A percentile compares a stretch with the other conserved stretches of the same genome.
These are phyloP conservation scores for Tolypocladium tropicale DNA, from an alignment of 2,329 filamentous ascomycete species.

Conservation along the genomic window DNA sequence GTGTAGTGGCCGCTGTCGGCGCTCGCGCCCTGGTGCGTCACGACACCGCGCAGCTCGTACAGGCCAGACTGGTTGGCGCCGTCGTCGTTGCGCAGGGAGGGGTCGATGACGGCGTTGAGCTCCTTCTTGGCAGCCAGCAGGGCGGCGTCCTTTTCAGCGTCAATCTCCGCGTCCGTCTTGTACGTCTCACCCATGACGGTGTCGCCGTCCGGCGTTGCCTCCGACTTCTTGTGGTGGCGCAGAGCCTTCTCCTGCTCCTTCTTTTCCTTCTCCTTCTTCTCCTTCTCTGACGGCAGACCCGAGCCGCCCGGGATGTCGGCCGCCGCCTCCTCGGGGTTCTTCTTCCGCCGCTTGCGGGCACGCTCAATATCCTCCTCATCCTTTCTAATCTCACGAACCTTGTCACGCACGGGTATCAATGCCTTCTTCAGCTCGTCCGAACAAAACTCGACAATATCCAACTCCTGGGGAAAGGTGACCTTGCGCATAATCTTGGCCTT, in stretches of 20 bases:
- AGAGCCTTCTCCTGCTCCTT: slow-evolving; percentile 35
- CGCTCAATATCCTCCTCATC: slow-evolving; percentile 91
- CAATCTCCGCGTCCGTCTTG: slow-evolving; percentile 91
- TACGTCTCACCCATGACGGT: slow-evolving; percentile 66
- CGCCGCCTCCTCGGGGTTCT: slow-evolving; percentile 36
- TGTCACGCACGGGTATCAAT: slow-evolving; percentile 87
- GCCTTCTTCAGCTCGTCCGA: slow-evolving; percentile 77
- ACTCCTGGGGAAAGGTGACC: slow-evolving; percentile 87
- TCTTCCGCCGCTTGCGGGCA: slow-evolving; percentile 83
- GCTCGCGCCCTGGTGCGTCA: slow-evolving; percentile 93
- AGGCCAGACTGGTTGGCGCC: slow-evolving; percentile 88
- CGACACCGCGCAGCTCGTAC: slow-evolving; percentile 87
- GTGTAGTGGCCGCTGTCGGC: slow-evolving; percentile 98
- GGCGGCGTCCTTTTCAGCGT: slow-evolving; percentile 69
- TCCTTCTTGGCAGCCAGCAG: slow-evolving; percentile 81
- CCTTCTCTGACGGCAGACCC: slow-evolving; percentile 39
- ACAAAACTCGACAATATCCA: slow-evolving; percentile 92
- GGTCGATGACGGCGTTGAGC: slow-evolving; percentile 66
- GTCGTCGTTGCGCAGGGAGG: slow-evolving; percentile 63
- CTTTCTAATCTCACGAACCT: slow-evolving; percentile 88
- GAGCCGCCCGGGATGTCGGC: slow-evolving; percentile 35
- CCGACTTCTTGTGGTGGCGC: slow-evolving; percentile 22
- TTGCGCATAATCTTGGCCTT: slow-evolving; percentile 99
- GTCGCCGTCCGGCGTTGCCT: slow-evolving; percentile 46
- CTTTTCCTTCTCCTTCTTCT: slow-evolving; percentile 39